Base-by-base conservation (phyloP, 176 grass and related monocot genomes). In the Typha latifolia region DNA sequence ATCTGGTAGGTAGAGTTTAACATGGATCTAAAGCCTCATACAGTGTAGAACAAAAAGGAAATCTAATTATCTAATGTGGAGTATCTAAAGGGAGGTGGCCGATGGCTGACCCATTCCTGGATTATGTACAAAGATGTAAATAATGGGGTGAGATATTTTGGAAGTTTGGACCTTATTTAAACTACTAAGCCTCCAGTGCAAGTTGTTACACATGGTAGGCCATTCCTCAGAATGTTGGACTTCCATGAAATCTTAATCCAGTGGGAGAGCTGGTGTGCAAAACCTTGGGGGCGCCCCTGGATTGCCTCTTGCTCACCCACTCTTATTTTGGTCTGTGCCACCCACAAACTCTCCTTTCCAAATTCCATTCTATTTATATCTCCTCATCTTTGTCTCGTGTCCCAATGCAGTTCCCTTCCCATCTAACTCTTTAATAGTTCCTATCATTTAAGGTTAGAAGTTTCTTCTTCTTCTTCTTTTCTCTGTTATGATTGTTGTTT, bases 151-250 rank as follows among this genome's bases (percentile, higher is more conserved):
- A 68, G 12, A 26, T 0, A 8, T 27, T 18, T 47, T 32, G 49
- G 59, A 26, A 62, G 12, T 16, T 56, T 26, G 49, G 29, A 20
- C 16, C 62, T 3, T 55, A 3, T 55, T 16, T 23, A 14, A 75
- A 66, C 64, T 52, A 50, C n/a, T 1, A 62, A 65, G 31, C 3
- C 12, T 14, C 32, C 29, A 63, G 18, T 49, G 29, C 71, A 64
- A 71, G 47, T 71, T 71, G 47, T 15, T 53, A 51, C 49, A 56
- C 49, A 71, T 52, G 68, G 15, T 71, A 55, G 23, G 24, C 71
- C 18, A 7, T 61, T 31, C 61, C 14, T 12, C 3, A 16, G 3
- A 55, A 55, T 16, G 7, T n/a, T 55, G 51, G 18, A 55, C 51
- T 37, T 37, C 51, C 51, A 55, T 55, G 14, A 18, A 16, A 55